Conservation (phyloP, 345 rosid species). For the Eucalyptus camaldulensis region DNA sequence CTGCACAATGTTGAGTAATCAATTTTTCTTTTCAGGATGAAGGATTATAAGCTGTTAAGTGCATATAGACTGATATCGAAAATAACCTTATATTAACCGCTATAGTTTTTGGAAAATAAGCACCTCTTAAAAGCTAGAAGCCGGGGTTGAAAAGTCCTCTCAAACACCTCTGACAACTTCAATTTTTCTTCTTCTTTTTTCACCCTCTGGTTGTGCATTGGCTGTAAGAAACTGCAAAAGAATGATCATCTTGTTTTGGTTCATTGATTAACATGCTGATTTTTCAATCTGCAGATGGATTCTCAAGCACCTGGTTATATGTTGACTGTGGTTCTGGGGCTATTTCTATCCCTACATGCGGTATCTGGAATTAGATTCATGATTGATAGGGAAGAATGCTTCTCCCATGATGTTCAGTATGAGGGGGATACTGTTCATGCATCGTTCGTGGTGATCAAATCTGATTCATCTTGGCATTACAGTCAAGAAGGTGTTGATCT, state of each 20-base stretch:
- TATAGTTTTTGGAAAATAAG: neutral
- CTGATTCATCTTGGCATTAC: slow-evolving; percentile 44
- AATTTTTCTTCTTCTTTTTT: neutral
- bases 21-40: neutral
- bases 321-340: slow-evolving; percentile 13
- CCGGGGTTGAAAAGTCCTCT: neutral
- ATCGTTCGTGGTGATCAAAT: slow-evolving; percentile 55
- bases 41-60: neutral
- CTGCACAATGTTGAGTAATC: neutral
- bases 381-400: slow-evolving; percentile 57
- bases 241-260: neutral
- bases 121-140: neutral
- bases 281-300: neutral
- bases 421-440: slow-evolving; percentile 53
- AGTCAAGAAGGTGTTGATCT: slow-evolving; percentile 52
- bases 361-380: slow-evolving; percentile 47
- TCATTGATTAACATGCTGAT: neutral
- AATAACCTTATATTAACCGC: neutral
- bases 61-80: neutral
- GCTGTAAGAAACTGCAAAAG: neutral
- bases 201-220: neutral
- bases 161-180: neutral
- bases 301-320: neutral
- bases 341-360: slow-evolving; percentile 6
- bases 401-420: slow-evolving; percentile 49